These are phyloP conservation scores for Hyaloscypha hepaticicola DNA, from an alignment of 495 filamentous ascomycete species.

Conservation along the genomic window DNA sequence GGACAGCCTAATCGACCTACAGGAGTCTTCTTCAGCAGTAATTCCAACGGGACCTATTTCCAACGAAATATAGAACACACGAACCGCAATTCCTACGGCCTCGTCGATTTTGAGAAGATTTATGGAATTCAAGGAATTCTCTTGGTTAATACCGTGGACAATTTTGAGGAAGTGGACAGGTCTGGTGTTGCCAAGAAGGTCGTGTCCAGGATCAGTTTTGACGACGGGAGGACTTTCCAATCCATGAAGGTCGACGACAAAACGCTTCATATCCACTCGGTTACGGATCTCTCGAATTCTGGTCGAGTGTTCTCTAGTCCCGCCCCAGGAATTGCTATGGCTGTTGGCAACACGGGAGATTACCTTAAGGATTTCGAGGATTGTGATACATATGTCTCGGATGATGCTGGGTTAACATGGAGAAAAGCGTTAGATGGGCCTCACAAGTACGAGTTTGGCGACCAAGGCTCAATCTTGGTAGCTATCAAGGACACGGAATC, in stretches of 20 bases:
- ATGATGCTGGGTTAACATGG: constrained; percentile 90
- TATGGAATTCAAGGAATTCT: constrained; percentile 86
- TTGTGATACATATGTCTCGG: constrained; percentile 80
- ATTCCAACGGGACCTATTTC: constrained; percentile 96
- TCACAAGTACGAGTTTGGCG: constrained; percentile 93
- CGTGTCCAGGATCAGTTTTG: constrained; percentile 81
- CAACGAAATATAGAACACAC: constrained; percentile 86
- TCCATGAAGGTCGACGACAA: constrained; percentile 57
- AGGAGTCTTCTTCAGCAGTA: constrained; percentile 87
- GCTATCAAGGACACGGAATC: constrained; percentile 64
- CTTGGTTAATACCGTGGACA: constrained; percentile 84
- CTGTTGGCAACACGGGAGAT: constrained; percentile 82
- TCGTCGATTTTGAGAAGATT: constrained; percentile 93
- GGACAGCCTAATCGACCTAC: constrained; percentile 60
- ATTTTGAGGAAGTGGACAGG: constrained; percentile 71
- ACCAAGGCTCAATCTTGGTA: constrained; percentile 82
- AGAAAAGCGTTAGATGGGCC: constrained; percentile 67
- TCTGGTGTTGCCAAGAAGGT: constrained; percentile 57
- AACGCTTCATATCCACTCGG: constrained; percentile 81
- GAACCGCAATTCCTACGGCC: constrained; percentile 68
- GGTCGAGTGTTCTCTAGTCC: constrained; percentile 92
- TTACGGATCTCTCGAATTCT: constrained; percentile 74
- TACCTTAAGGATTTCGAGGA: constrained; percentile 64
- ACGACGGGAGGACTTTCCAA: constrained; percentile 82
- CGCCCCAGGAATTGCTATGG: constrained; percentile 90